Percentiles rank a stretch among this genome's conserved stretches.
phyloP scores from a whole-genome alignment of 2,329 filamentous ascomycete genomes.

The Nannizziopsis barbatae region DNA sequence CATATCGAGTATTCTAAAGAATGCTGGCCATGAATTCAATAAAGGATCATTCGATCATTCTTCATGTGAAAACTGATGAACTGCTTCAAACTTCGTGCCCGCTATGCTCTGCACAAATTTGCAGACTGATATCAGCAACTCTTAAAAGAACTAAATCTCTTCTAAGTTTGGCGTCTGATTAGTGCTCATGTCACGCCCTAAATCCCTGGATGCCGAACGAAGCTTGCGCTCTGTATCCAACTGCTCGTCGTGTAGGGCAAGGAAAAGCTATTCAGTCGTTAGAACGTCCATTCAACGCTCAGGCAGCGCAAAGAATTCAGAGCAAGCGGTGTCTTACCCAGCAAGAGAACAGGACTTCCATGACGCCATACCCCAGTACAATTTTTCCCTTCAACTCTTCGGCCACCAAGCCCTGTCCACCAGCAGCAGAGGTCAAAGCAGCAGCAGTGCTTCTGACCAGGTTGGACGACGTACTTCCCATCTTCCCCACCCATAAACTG shows the following conservation, averaged over 20 bases:
- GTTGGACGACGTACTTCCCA: background rate
- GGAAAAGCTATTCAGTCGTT: background rate
- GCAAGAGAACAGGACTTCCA: slow-evolving; percentile 78
- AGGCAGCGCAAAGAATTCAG: background rate
- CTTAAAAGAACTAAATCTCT: too few species aligned
- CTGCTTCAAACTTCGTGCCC: too few species aligned
- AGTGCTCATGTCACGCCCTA: too few species aligned
- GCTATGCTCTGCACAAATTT: too few species aligned
- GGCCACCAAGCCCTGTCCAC: slow-evolving; percentile 24
- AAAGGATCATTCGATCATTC: too few species aligned
- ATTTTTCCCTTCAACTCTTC: slow-evolving; percentile 71
- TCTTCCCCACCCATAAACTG: slow-evolving; percentile 18
- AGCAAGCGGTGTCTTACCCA: slow-evolving; percentile 46
- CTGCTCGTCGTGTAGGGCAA: slow-evolving; percentile 6
- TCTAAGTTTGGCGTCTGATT: too few species aligned
- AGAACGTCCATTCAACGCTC: background rate
- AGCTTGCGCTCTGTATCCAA: background rate
- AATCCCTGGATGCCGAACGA: background rate
- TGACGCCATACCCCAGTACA: slow-evolving; percentile 71
- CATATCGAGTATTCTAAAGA: too few species aligned
- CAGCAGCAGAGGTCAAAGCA: slow-evolving; percentile 9
- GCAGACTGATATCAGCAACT: too few species aligned
- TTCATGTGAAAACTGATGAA: too few species aligned
- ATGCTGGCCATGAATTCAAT: too few species aligned
- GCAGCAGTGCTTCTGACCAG: background rate